Evolutionary conservation across 2,329 filamentous ascomycete genomes (phyloP), one percentile per base, ranked within the genome.

Genomic region (Leptographium radiaticola): DNA sequence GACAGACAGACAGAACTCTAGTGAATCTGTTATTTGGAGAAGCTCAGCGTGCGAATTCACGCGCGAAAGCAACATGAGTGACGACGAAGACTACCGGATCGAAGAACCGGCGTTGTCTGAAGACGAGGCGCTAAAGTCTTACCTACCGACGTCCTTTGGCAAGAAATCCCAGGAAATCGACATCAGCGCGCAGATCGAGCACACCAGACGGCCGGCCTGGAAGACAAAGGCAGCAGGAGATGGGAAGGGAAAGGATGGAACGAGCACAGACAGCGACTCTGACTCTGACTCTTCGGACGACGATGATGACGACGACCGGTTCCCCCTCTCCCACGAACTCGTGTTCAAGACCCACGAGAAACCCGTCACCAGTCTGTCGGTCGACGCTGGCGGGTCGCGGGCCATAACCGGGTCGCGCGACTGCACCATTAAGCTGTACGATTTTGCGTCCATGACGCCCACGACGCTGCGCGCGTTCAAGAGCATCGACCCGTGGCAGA

Each of bases 391-490:
- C 0, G 93, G 93, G 12, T 84, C 84, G 48, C 81, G 93, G 61
- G 73, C 98, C 65, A 82, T 91, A 49, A 93, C 89, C n/a, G 90
- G 87, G 25, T 96, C 90, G 6, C 86, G 85, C 57, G 93, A 98
- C 68, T 94, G 89, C 67, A 87, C 82, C 1, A 73, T 97, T 62
- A 97, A 96, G 65, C 75, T 98, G 18, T 89, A 96, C 70, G 91
- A 98, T 66, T 95, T 98, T 66, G 83, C 90, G 3, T 87, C 90
- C 48, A 94, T 98, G 85, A 96, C 91, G 0, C 89, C 90, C 2
- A 93, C 89, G 6, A 97, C 93, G 0, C 78, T 98, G 51, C 86
- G 91, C 62, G 89, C 93, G 1, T 98, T 98, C 76, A 89, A 89
- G 64, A 90, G 84, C 10, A 76, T 97, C 49, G 91, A 98, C 64